Percentiles rank a stretch among this genome's conserved stretches.
These are phyloP conservation scores for Fraxinus greggii DNA, from an alignment of 305 asterid genomes.

Conservation along the genomic window DNA sequence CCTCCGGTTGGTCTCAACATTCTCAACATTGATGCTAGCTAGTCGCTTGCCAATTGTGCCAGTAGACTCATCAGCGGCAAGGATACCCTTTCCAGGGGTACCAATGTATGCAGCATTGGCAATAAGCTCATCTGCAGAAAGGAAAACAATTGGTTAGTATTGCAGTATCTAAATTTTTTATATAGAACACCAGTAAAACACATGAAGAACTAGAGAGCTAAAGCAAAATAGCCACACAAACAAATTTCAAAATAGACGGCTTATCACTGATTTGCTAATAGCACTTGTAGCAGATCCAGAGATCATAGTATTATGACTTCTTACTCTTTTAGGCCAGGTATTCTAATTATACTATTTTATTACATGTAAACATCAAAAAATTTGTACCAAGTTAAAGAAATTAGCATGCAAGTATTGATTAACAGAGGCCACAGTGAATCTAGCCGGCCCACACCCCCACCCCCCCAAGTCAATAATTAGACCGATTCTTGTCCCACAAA, in stretches of 20 bases:
- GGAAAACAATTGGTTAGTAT: neutral
- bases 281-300: neutral
- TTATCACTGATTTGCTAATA: neutral
- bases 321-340: neutral
- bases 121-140: constrained; percentile 52
- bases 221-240: neutral
- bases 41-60: constrained; percentile 69
- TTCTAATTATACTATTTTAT: neutral
- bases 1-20: constrained; percentile 47
- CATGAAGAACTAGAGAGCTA: neutral
- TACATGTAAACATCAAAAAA: neutral
- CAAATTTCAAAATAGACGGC: neutral
- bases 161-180: neutral
- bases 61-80: constrained; percentile 68
- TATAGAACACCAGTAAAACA: neutral
- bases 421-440: neutral
- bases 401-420: neutral
- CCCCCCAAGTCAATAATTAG: neutral
- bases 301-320: neutral
- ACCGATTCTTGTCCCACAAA: neutral
- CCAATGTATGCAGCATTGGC: constrained; percentile 55
- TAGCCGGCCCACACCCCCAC: neutral
- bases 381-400: neutral
- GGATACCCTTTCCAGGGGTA: constrained; percentile 68
- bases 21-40: constrained; percentile 50